These are phyloP conservation scores for Massariosphaeria phaeospora DNA, from an alignment of 495 filamentous ascomycete species.

Conservation along the genomic window DNA sequence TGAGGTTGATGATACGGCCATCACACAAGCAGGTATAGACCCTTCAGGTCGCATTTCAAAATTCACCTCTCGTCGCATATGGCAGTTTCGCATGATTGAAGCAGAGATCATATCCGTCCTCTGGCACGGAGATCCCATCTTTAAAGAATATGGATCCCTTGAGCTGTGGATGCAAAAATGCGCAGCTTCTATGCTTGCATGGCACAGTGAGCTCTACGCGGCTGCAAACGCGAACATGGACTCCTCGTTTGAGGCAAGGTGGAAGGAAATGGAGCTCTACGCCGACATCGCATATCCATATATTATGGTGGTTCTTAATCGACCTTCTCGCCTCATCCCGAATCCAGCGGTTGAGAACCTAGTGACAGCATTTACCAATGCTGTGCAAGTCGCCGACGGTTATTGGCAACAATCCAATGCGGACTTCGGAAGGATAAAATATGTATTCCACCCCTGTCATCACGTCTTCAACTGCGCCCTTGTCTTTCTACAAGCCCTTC, in stretches of 20 bases:
- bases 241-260: conserved; percentile 9
- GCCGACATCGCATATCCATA: conserved; percentile 20
- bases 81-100: conserved; percentile 15
- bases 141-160: conserved; percentile 14
- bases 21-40: conserved; percentile 10
- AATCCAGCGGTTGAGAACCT: conserved; percentile 4
- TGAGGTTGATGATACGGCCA: conserved; percentile 16
- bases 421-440: conserved; percentile 19
- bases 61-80: conserved; percentile 19
- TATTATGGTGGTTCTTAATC: conserved; percentile 16
- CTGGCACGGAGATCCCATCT: conserved; percentile 13
- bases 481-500: conserved; percentile 19
- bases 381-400: conserved; percentile 16
- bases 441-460: conserved; percentile 26
- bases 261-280: conserved; percentile 23
- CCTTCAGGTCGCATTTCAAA: conserved; percentile 6
- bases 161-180: conserved; percentile 15
- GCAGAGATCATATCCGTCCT: conserved; percentile 23
- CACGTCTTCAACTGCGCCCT: conserved; percentile 13
- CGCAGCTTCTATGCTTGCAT: conserved; percentile 3
- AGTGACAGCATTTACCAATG: conserved; percentile 6
- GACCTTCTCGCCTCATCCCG: conserved; percentile 7
- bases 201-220: conserved; percentile 10
- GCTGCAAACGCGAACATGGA: conserved; percentile 13
- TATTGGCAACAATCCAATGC: conserved; percentile 21